Evolutionary conservation across 495 filamentous ascomycete genomes (phyloP).

Genomic region (Aspergillus asperescens): DNA sequence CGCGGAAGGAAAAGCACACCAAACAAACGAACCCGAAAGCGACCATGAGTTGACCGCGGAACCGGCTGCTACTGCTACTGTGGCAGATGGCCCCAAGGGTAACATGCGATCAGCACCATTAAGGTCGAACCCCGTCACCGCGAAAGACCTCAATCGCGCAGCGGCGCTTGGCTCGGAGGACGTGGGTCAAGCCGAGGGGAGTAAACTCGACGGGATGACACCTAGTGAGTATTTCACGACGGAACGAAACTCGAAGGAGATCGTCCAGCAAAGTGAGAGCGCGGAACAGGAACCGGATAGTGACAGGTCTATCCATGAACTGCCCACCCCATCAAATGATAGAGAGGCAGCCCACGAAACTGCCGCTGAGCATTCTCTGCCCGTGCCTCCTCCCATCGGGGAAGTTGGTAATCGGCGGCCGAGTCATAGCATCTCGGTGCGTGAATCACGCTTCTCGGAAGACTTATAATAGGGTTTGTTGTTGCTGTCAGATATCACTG

Average conservation of each 20-base stretch:
- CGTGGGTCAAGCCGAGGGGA: conserved; percentile 11
- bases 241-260: conserved; percentile 17
- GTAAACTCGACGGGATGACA: conserved; percentile 11
- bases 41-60: conserved; percentile 5
- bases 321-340: conserved; percentile 22
- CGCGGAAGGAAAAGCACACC: background rate
- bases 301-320: background rate
- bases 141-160: conserved; percentile 19
- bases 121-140: conserved; percentile 31
- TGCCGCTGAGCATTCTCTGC: conserved; percentile 44
- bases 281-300: conserved; percentile 16
- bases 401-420: conserved; percentile 15
- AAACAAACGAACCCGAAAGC: conserved; percentile 6
- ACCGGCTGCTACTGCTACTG: background rate
- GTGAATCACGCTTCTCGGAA: conserved; percentile 49
- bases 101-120: conserved; percentile 26
- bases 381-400: conserved; percentile 32
- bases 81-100: conserved; percentile 10
- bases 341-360: conserved; percentile 42
- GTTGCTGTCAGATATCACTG: background rate
- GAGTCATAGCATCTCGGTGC: conserved; percentile 24
- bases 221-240: conserved; percentile 12
- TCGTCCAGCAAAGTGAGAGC: conserved; percentile 20
- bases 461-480: conserved; percentile 30
- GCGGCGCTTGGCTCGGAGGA: conserved; percentile 15